Percentiles rank a stretch among this genome's conserved stretches.
These are phyloP conservation scores for Raphanus hybrid DNA, from an alignment of 441 rosid species.

Conservation along the genomic window DNA sequence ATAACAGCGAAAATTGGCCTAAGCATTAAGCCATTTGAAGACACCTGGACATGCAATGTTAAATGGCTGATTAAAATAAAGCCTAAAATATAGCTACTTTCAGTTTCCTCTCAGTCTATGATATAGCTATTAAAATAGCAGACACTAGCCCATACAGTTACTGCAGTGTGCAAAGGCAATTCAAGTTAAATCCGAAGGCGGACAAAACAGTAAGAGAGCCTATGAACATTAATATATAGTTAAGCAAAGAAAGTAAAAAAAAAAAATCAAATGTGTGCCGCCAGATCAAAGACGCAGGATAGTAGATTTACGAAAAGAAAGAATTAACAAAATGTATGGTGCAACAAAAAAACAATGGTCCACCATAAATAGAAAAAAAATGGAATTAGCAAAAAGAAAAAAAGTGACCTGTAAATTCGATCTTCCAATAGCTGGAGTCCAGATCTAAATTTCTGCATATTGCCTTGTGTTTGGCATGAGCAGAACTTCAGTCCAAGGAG, in stretches of 20 bases:
- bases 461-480: conserved; percentile 82
- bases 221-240: conserved; percentile 7
- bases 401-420: conserved; percentile 80
- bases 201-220: conserved; percentile 26
- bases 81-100: conserved; percentile 16
- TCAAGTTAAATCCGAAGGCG: conserved; percentile 24
- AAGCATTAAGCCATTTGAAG: conserved; percentile 15
- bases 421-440: conserved; percentile 96
- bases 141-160: conserved; percentile 22
- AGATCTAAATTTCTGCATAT: conserved; percentile 80
- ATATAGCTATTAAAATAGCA: conserved; percentile 14
- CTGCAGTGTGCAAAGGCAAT: conserved; percentile 8
- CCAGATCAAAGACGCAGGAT: conserved; percentile 25
- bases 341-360: conserved; percentile 26
- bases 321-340: conserved; percentile 19
- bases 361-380: background rate
- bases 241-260: background rate
- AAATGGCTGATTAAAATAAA: background rate
- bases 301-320: conserved; percentile 20
- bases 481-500: conserved; percentile 97
- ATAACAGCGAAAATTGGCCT: background rate
- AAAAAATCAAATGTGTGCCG: conserved; percentile 5
- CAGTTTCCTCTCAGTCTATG: background rate
- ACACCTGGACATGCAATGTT: background rate
- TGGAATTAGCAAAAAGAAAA: conserved; percentile 15